A percentile compares a stretch with the other conserved stretches of the same genome.
Conservation (phyloP, 306 rosid genomes). For the Citrullus amarus region DNA sequence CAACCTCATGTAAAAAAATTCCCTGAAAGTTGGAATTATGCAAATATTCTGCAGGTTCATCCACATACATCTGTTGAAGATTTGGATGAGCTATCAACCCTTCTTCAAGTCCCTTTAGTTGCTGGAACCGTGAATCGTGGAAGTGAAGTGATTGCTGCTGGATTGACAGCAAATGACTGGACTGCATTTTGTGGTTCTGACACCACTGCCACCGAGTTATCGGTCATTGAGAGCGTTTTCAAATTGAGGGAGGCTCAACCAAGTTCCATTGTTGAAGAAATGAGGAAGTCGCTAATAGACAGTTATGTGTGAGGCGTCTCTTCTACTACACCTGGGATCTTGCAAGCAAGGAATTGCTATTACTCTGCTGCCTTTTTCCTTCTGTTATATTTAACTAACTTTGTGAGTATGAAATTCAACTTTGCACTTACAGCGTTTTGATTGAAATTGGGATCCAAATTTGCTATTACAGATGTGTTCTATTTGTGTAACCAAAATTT, state of each 20-base stretch:
- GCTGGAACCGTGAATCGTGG: constrained; percentile 92
- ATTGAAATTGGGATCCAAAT: background rate
- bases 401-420: background rate
- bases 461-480: background rate
- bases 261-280: constrained; percentile 70
- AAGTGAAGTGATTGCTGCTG: constrained; percentile 80
- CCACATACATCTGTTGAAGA: constrained; percentile 91
- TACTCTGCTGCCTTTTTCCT: background rate
- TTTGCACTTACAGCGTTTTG: background rate
- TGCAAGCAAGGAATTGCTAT: background rate
- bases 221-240: constrained; percentile 83
- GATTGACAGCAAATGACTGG: constrained; percentile 86
- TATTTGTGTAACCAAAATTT: no score
- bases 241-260: constrained; percentile 83
- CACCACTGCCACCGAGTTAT: constrained; percentile 89
- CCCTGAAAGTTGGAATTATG: background rate
- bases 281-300: constrained; percentile 81
- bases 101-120: constrained; percentile 87
- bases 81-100: constrained; percentile 85
- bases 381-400: background rate
- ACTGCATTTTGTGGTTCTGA: constrained; percentile 90
- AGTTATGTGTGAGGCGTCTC: constrained; percentile 33
- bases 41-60: constrained; percentile 45
- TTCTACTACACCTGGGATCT: background rate
- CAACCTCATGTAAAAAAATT: no score